These are phyloP conservation scores for Mycena albidolilacea DNA, from an alignment of 768 basidiomycete genomes.

Conservation along the genomic window DNA sequence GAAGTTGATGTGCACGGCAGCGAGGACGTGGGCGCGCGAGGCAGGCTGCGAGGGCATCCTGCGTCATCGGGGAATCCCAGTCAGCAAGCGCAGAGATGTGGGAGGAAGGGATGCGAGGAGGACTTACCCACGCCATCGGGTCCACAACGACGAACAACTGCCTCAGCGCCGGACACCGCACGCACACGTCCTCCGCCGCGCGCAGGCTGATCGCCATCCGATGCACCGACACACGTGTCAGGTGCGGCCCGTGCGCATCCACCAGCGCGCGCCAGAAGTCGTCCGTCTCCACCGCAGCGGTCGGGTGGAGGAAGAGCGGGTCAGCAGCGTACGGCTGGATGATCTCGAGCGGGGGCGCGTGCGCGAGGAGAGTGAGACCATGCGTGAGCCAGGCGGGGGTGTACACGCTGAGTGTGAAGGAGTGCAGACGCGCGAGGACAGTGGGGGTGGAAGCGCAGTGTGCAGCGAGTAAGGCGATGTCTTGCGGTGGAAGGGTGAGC, in stretches of 20 bases:
- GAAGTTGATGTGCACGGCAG: conserved; percentile 74
- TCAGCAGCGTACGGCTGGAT: conserved; percentile 72
- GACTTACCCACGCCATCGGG: conserved; percentile 61
- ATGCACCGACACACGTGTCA: conserved; percentile 75
- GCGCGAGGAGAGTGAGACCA: conserved; percentile 59
- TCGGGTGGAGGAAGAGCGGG: conserved; percentile 11
- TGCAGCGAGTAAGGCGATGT: conserved; percentile 63
- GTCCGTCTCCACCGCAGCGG: conserved; percentile 57
- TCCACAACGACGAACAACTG: conserved; percentile 76
- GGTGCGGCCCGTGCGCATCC: conserved; percentile 61
- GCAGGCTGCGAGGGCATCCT: conserved; percentile 59
- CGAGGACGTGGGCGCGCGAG: conserved; percentile 65
- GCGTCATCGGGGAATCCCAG: not conserved
- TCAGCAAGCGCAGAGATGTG: conserved; percentile 1
- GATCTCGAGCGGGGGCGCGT: conserved; percentile 60
- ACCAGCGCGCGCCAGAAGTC: conserved; percentile 69
- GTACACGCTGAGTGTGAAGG: conserved; percentile 72
- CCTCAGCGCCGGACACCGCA: conserved; percentile 66
- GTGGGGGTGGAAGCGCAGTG: conserved; percentile 49
- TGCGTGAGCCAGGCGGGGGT: conserved; percentile 61
- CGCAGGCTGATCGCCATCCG: conserved; percentile 69
- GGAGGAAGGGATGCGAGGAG: conserved; percentile 11
- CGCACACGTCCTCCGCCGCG: conserved; percentile 69
- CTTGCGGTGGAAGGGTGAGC: conserved; percentile 52
- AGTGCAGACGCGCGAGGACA: conserved; percentile 61